Conservation (phyloP, 345 rosid genomes). For the Gynandropsis gynandra region DNA sequence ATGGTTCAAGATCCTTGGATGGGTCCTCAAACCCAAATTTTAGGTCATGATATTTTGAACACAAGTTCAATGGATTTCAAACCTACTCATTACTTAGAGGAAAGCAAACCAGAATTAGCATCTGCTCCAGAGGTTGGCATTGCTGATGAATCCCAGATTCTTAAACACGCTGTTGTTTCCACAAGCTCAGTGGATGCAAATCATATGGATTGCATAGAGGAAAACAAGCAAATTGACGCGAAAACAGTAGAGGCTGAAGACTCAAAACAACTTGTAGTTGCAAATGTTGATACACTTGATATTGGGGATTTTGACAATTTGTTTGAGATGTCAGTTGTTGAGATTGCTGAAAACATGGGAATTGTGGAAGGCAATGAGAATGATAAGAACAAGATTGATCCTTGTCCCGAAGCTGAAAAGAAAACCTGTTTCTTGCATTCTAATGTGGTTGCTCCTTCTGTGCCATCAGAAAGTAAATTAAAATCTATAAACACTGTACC, state of each 20-base stretch:
- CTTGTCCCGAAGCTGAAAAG: slow-evolving; percentile 15
- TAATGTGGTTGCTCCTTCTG: slow-evolving; percentile 11
- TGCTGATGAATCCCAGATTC: no score
- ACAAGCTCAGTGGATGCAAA: not conserved
- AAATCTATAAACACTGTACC: slow-evolving; percentile 21
- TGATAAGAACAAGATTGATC: slow-evolving; percentile 22
- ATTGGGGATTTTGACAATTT: slow-evolving; percentile 4
- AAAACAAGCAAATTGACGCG: no score
- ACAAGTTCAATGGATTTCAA: slow-evolving; percentile 11
- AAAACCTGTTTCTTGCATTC: slow-evolving; percentile 15
- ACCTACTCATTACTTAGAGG: slow-evolving; percentile 16
- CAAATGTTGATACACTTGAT: no score
- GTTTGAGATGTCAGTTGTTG: no score
- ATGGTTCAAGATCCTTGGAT: slow-evolving; percentile 20
- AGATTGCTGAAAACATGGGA: slow-evolving; percentile 17
- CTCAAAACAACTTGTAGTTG: no score
- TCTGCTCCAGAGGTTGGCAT: slow-evolving; percentile 11
- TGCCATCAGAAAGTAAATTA: slow-evolving; percentile 28
- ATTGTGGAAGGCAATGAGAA: slow-evolving; percentile 20
- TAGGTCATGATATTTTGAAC: slow-evolving; percentile 20
- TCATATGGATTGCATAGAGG: no score
- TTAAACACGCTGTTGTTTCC: no score
- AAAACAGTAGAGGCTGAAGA: no score
- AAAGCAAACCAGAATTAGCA: slow-evolving; percentile 15
- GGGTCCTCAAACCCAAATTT: slow-evolving; percentile 11